Percentiles rank a stretch among this genome's conserved stretches.
Evolutionary conservation across 2,329 filamentous ascomycete genomes (phyloP).

Genomic region (Diplodia seriata): DNA sequence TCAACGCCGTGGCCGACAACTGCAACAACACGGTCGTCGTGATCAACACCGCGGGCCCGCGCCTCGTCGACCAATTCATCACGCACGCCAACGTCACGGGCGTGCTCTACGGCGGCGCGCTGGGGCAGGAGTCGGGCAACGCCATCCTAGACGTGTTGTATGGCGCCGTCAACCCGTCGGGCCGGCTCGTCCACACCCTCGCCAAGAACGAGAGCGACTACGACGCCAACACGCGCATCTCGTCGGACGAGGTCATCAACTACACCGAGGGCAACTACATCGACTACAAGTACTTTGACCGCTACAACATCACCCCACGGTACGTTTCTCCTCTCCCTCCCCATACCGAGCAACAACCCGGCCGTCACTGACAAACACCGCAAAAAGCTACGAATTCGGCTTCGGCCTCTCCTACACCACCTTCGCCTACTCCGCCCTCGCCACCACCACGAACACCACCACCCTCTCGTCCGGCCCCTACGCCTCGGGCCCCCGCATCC

Average conservation of each 20-base stretch:
- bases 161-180: slow-evolving; percentile 77
- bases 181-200: slow-evolving; percentile 86
- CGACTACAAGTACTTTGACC: slow-evolving; percentile 55
- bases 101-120: slow-evolving; percentile 30
- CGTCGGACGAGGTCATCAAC: slow-evolving; percentile 7
- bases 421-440: slow-evolving; percentile 26
- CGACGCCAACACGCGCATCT: slow-evolving; percentile 22
- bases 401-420: slow-evolving; percentile 32
- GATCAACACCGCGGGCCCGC: slow-evolving; percentile 49
- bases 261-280: slow-evolving; percentile 53
- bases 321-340: not conserved
- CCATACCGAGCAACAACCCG: not conserved
- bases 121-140: slow-evolving; percentile 72
- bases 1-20: slow-evolving; percentile 67
- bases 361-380: not conserved
- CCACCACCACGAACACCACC: slow-evolving; percentile 41
- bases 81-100: slow-evolving; percentile 31
- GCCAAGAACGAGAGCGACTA: slow-evolving; percentile 76
- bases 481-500: slow-evolving; percentile 34
- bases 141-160: slow-evolving; percentile 81
- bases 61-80: slow-evolving; percentile 28
- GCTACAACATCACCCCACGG: slow-evolving; percentile 48
- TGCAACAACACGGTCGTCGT: slow-evolving; percentile 72
- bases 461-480: slow-evolving; percentile 18
- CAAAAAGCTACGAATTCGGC: slow-evolving; percentile 34